Conservation (phyloP, 495 filamentous ascomycete species). For the Neurospora sp. region DNA sequence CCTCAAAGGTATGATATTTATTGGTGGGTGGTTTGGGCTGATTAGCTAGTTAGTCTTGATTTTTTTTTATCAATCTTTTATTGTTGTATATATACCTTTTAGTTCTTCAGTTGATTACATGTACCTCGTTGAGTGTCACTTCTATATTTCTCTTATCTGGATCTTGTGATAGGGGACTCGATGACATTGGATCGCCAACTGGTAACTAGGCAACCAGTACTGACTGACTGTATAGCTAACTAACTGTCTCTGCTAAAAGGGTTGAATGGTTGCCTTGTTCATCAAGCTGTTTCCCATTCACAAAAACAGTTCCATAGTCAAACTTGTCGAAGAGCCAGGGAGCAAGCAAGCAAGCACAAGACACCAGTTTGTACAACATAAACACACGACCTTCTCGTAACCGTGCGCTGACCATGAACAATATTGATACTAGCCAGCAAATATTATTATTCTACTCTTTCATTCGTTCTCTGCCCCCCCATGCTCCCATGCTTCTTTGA, state of each 20-base stretch:
- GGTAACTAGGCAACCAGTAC: too few species aligned
- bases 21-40: background rate
- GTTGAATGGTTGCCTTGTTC: too few species aligned
- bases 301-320: too few species aligned
- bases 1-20: background rate
- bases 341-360: background rate
- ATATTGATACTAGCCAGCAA: background rate
- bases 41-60: background rate
- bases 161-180: too few species aligned
- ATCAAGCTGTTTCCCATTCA: too few species aligned
- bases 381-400: background rate
- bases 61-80: background rate
- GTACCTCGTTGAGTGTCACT: background rate
- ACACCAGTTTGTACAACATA: background rate
- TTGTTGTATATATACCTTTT: background rate
- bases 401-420: background rate
- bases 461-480: background rate
- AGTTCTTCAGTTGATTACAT: background rate
- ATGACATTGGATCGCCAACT: too few species aligned
- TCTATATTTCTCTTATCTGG: too few species aligned
- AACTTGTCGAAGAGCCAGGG: too few species aligned
- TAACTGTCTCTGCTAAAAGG: too few species aligned
- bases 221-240: too few species aligned
- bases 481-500: background rate
- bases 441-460: background rate